Conservation (phyloP, 2,329 filamentous ascomycete genomes). For the Orbilia javanica region DNA sequence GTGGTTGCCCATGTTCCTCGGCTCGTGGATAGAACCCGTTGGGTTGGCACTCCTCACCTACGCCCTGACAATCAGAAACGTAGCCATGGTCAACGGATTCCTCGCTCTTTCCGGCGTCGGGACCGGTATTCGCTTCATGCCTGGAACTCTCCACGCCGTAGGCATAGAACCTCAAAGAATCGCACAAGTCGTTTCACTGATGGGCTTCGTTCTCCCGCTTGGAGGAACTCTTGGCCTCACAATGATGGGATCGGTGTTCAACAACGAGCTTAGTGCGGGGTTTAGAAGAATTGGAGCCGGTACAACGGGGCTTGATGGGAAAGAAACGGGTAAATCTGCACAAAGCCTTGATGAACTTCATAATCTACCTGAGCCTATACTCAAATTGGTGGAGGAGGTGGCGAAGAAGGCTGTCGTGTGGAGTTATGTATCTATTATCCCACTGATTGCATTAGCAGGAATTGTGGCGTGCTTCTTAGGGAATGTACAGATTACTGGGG, state of each 20-base stretch:
- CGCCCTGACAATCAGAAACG: constrained; percentile 70
- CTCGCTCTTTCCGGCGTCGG: constrained; percentile 75
- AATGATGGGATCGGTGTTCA: constrained; percentile 78
- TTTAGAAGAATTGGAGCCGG: constrained; percentile 64
- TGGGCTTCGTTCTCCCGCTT: constrained; percentile 73
- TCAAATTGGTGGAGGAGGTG: constrained; percentile 65
- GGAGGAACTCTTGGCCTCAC: constrained; percentile 76
- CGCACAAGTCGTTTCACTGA: constrained; percentile 72
- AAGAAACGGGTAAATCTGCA: constrained; percentile 63
- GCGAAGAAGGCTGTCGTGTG: constrained; percentile 74
- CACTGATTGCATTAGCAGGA: constrained; percentile 70
- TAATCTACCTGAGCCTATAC: constrained; percentile 64
- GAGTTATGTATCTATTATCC: constrained; percentile 74
- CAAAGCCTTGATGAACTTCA: constrained; percentile 65
- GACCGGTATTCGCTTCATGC: constrained; percentile 76
- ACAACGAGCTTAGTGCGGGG: constrained; percentile 69
- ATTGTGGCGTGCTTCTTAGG: constrained; percentile 68
- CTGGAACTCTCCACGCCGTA: constrained; percentile 73
- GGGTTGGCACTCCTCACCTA: constrained; percentile 73
- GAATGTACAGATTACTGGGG: constrained; percentile 69
- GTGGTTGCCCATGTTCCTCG: constrained; percentile 72
- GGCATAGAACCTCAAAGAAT: constrained; percentile 73
- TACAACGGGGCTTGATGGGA: constrained; percentile 62
- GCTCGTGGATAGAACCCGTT: constrained; percentile 71
- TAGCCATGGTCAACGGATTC: constrained; percentile 73